Evolutionary conservation across 2,329 filamentous ascomycete species (phyloP).

Genomic region (Pseudocercospora eumusae): DNA sequence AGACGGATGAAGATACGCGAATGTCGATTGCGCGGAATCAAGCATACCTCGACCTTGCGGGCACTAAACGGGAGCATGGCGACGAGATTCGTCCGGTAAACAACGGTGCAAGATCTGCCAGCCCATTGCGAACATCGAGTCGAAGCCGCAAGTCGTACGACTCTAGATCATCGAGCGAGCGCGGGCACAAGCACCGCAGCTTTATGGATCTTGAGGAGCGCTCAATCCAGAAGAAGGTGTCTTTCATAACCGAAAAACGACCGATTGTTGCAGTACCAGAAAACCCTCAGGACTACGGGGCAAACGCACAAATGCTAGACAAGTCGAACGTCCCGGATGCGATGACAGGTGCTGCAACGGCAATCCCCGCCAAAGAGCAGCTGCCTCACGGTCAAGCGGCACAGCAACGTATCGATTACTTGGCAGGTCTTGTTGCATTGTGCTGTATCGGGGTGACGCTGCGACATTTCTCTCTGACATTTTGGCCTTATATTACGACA

Average conservation of each 20-base stretch:
- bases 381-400: conserved; percentile 17
- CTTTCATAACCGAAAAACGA: not conserved
- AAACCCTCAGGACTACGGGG: conserved; percentile 25
- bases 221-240: conserved; percentile 11
- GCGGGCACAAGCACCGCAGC: conserved; percentile 19
- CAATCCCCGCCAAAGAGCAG: conserved; percentile 24
- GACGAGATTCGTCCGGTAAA: conserved; percentile 21
- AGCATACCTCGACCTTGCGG: conserved; percentile 22
- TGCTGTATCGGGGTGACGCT: conserved; percentile 49
- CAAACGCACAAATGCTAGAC: conserved; percentile 17
- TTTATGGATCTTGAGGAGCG: conserved; percentile 25
- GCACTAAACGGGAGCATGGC: conserved; percentile 12
- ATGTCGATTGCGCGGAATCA: not conserved
- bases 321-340: conserved; percentile 26
- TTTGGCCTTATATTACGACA: conserved; percentile 38
- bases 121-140: not conserved
- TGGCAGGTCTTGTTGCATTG: conserved; percentile 50
- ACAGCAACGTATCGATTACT: conserved; percentile 46
- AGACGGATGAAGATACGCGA: not conserved
- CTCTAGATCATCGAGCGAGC: not conserved
- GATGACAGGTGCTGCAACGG: conserved; percentile 24
- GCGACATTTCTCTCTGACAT: conserved; percentile 50
- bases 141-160: conserved; percentile 2
- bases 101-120: conserved; percentile 12
- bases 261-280: conserved; percentile 16